Conservation (phyloP, 345 rosid genomes). For the Crucihimalaya himalaica region DNA sequence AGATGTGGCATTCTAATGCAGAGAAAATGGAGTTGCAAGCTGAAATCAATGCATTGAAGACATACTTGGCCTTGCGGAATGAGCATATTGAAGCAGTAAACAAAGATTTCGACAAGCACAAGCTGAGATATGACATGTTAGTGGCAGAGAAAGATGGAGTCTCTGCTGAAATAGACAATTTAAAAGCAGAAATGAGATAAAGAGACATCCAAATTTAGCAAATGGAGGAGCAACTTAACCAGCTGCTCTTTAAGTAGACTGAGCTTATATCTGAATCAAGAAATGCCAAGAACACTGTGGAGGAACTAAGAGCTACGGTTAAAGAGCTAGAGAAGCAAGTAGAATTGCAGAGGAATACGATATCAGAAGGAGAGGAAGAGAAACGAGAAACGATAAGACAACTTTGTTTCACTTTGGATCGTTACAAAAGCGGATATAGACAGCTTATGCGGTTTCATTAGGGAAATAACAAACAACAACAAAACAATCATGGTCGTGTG, state of each 20-base stretch:
- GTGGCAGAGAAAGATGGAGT: constrained; percentile 58
- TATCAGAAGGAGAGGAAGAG: constrained; percentile 66
- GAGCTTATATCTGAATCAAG: constrained; percentile 45
- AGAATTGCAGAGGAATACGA: too few species aligned
- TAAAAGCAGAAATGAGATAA: constrained; percentile 51
- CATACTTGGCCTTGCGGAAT: constrained; percentile 43
- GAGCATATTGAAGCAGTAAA: constrained; percentile 43
- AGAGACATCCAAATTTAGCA: constrained; percentile 47
- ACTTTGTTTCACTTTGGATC: constrained; percentile 80
- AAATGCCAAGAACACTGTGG: constrained; percentile 37
- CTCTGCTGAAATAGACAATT: constrained; percentile 42
- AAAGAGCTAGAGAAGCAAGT: too few species aligned
- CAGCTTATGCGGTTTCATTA: constrained; percentile 54
- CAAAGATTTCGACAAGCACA: constrained; percentile 45
- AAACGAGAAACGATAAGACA: constrained; percentile 88
- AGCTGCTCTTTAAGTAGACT: constrained; percentile 35
- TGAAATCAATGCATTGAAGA: constrained; percentile 47
- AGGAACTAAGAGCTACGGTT: too few species aligned
- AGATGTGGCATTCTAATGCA: constrained; percentile 38
- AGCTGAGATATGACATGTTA: constrained; percentile 51
- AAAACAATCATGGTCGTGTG: constrained; percentile 43
- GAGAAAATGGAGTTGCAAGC: constrained; percentile 46
- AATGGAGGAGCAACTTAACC: constrained; percentile 50
- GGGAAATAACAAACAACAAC: constrained; percentile 40
- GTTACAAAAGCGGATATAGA: constrained; percentile 69